These are phyloP conservation scores for Gyrodon lividus DNA, from an alignment of 768 basidiomycete species.

Conservation along the genomic window DNA sequence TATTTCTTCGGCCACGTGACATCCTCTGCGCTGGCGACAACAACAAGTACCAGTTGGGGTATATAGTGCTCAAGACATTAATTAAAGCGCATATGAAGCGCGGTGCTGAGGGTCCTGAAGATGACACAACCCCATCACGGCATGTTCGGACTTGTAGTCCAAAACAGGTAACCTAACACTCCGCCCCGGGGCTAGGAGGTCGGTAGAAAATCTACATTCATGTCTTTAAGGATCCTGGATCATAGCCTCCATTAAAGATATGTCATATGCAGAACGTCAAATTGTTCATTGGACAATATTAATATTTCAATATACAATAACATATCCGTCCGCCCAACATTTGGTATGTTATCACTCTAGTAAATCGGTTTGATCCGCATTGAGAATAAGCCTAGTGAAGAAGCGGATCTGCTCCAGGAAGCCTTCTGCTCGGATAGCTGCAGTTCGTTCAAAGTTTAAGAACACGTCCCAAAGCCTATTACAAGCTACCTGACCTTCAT, in stretches of 20 bases:
- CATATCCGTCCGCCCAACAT: neutral
- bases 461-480: neutral
- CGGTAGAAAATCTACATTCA: neutral
- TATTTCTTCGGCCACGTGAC: too few species aligned
- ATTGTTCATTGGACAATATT: too few species aligned
- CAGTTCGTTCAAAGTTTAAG: conserved; percentile 7
- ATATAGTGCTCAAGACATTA: too few species aligned
- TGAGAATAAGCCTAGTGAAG: conserved; percentile 32
- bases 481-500: conserved; percentile 21
- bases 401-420: conserved; percentile 34
- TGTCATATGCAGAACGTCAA: neutral
- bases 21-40: too few species aligned
- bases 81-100: too few species aligned
- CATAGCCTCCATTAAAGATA: neutral
- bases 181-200: neutral
- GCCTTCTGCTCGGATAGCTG: conserved; percentile 29
- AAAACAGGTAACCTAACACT: too few species aligned
- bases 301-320: too few species aligned
- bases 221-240: neutral
- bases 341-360: conserved; percentile 10
- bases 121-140: too few species aligned
- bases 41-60: too few species aligned
- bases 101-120: too few species aligned
- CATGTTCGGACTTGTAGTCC: too few species aligned
- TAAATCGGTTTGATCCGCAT: conserved; percentile 29